A percentile compares a stretch with the other conserved stretches of the same genome.
These are phyloP conservation scores for Neofusicoccum umdonicola DNA, from an alignment of 2,329 filamentous ascomycete genomes.

Conservation along the genomic window DNA sequence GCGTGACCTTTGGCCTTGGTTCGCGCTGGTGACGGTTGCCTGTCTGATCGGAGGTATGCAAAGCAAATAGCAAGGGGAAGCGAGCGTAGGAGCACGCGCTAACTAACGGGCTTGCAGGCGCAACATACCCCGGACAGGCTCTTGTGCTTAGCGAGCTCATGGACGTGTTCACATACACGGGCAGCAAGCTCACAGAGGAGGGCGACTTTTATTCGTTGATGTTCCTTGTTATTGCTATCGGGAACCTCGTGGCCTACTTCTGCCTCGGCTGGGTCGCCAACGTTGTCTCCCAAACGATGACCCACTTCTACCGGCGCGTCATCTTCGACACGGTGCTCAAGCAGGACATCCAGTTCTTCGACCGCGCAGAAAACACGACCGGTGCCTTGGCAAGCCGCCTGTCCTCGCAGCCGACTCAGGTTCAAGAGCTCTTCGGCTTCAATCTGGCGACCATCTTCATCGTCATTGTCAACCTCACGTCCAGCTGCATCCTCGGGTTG, in stretches of 20 bases:
- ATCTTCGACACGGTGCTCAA: constrained; percentile 78
- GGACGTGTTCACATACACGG: constrained; percentile 44
- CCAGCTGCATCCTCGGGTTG: constrained; percentile 64
- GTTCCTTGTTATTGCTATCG: constrained; percentile 56
- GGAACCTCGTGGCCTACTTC: constrained; percentile 45
- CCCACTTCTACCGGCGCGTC: constrained; percentile 57
- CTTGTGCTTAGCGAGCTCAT: constrained; percentile 51
- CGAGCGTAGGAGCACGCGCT: constrained; percentile 40
- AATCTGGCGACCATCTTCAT: constrained; percentile 82
- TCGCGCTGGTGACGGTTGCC: constrained; percentile 21
- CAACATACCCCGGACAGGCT: constrained; percentile 49
- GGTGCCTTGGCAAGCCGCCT: constrained; percentile 82
- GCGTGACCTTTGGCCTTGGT: constrained; percentile 21
- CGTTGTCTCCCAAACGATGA: constrained; percentile 41
- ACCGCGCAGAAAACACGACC: constrained; percentile 79
- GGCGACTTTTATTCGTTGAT: constrained; percentile 40
- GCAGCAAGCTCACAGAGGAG: constrained; percentile 37
- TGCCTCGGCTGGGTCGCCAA: constrained; percentile 47
- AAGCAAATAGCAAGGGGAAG: constrained; percentile 23
- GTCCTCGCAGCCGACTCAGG: constrained; percentile 80
- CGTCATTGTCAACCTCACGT: constrained; percentile 71
- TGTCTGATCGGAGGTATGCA: constrained; percentile 50
- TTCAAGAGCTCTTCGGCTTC: constrained; percentile 81
- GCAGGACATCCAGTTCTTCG: constrained; percentile 87
- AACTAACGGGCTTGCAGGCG: constrained; percentile 28